Evolutionary conservation across 192 early-diverging fungal species (phyloP).

Genomic region (Dissophora globulifera): DNA sequence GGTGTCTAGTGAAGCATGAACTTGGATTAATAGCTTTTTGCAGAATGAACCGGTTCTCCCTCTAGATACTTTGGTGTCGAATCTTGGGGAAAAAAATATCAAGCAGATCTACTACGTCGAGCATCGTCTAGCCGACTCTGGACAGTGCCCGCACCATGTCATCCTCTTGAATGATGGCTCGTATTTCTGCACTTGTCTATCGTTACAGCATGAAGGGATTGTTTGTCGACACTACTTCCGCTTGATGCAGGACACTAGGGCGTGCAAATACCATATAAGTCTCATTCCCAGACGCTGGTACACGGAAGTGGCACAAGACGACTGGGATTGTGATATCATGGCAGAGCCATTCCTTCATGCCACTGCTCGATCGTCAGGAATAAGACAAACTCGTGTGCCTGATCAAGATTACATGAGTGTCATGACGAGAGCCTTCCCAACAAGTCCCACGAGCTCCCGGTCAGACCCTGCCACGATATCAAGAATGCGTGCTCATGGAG

Average conservation of each 20-base stretch:
- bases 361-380: not conserved
- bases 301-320: not conserved
- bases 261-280: not conserved
- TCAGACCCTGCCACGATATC: not conserved
- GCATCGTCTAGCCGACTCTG: too few relatives aligned
- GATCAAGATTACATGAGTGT: not conserved
- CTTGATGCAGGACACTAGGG: too few relatives aligned
- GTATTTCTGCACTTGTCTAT: conserved; percentile 1
- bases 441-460: too few relatives aligned
- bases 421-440: not conserved
- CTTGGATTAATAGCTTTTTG: too few relatives aligned
- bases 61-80: not conserved
- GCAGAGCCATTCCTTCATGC: not conserved
- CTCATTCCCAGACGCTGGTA: not conserved
- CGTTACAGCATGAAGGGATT: not conserved
- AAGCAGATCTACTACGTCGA: not conserved
- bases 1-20: not conserved
- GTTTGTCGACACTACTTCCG: conserved; percentile 4
- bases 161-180: not conserved
- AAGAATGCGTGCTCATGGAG: not conserved
- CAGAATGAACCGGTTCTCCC: not conserved
- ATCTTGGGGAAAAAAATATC: not conserved
- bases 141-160: not conserved
- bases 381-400: not conserved
- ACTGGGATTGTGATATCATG: not conserved